These are phyloP conservation scores for Talinum fruticosum DNA, from an alignment of 148 eudicot genomes.

Conservation along the genomic window DNA sequence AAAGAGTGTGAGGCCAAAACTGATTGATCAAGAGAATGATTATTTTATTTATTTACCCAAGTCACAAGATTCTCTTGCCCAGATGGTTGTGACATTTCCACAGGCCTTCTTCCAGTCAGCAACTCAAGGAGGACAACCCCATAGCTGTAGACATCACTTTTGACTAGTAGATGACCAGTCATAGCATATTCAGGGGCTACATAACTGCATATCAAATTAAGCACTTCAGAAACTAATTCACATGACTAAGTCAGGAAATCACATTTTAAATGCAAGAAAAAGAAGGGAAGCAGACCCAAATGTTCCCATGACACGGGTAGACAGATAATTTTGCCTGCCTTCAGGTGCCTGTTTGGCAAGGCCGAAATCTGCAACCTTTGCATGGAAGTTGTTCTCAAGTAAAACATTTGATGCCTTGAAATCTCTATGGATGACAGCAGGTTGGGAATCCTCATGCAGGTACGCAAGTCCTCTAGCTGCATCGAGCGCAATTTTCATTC, in stretches of 20 bases:
- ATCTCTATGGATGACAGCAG: constrained; percentile 95
- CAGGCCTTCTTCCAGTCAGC: constrained; percentile 92
- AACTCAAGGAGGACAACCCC: constrained; percentile 95
- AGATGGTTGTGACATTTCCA: constrained; percentile 90
- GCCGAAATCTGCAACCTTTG: constrained; percentile 98
- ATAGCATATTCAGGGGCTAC: constrained; percentile 99
- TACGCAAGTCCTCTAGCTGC: constrained; percentile 98
- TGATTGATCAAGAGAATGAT: not conserved
- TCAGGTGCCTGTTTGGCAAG: constrained; percentile 96
- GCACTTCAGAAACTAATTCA: constrained; percentile 19
- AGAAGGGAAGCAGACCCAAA: constrained; percentile 65
- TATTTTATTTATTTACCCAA: constrained; percentile 59
- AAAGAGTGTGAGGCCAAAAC: not conserved
- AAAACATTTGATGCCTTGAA: constrained; percentile 92
- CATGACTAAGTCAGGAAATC: not conserved
- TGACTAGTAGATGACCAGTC: constrained; percentile 95
- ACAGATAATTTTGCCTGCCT: constrained; percentile 73
- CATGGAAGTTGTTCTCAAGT: constrained; percentile 81
- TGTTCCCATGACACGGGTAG: constrained; percentile 98
- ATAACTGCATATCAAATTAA: constrained; percentile 49
- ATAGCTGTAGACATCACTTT: constrained; percentile 97
- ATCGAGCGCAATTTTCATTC: constrained; percentile 97
- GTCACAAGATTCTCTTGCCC: constrained; percentile 97
- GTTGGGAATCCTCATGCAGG: constrained; percentile 95
- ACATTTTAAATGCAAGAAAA: constrained; percentile 2